Conservation (phyloP, 73 alveolate genomes). For the Effrenium voratum region DNA sequence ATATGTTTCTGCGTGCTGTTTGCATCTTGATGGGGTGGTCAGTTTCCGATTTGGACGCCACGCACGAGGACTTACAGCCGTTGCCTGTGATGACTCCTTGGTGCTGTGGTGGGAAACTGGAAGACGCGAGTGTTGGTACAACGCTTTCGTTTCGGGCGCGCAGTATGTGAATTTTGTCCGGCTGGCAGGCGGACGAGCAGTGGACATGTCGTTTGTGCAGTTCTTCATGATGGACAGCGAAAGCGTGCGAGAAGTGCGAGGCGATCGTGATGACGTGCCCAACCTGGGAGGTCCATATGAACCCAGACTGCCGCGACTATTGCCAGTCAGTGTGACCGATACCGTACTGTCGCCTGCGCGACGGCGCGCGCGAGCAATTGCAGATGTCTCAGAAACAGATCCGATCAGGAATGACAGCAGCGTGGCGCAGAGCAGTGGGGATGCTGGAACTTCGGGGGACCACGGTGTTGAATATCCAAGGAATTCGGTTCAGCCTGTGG, state of each 20-base stretch:
- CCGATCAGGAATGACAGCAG: neutral
- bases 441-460: too few relatives aligned
- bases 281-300: neutral
- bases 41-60: neutral
- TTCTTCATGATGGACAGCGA: neutral
- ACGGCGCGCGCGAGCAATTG: neutral
- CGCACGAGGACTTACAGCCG: neutral
- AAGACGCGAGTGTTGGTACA: neutral
- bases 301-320: neutral
- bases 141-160: neutral
- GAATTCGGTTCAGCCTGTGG: neutral
- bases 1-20: neutral
- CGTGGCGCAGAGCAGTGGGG: too few relatives aligned
- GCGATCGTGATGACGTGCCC: neutral
- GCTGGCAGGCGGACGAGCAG: neutral
- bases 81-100: neutral
- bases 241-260: neutral
- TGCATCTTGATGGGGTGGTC: neutral
- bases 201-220: neutral
- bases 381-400: neutral
- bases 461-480: neutral
- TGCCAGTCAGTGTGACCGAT: neutral
- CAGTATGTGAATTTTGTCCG: neutral
- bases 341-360: neutral
- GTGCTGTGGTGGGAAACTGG: slow-evolving; percentile 25